These are phyloP conservation scores for Berkeleyomyces basicola DNA, from an alignment of 2,329 filamentous ascomycete genomes.

Conservation along the genomic window DNA sequence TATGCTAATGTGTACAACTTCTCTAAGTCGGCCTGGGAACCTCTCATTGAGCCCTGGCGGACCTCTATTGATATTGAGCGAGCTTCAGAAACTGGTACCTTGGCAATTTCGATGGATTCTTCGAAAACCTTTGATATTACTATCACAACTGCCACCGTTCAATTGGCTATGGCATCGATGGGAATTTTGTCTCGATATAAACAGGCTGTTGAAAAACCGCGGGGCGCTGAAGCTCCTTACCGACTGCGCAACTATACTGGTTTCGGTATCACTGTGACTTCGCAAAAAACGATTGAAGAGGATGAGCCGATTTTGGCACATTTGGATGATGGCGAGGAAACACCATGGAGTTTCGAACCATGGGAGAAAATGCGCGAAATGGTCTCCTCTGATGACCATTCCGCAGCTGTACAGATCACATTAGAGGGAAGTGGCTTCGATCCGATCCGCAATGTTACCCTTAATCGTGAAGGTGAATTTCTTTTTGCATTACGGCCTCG, in stretches of 20 bases:
- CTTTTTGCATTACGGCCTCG: constrained; percentile 80
- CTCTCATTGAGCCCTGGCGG: constrained; percentile 88
- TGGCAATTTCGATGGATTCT: constrained; percentile 75
- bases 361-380: constrained; percentile 94
- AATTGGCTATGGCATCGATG: constrained; percentile 79
- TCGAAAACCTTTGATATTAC: constrained; percentile 85
- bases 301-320: constrained; percentile 45
- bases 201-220: constrained; percentile 75
- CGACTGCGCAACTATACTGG: constrained; percentile 90
- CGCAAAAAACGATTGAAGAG: constrained; percentile 32
- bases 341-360: constrained; percentile 92
- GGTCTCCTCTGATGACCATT: constrained; percentile 65
- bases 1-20: constrained; percentile 98
- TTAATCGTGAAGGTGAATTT: constrained; percentile 88
- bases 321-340: constrained; percentile 75
- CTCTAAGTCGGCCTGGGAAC: constrained; percentile 96
- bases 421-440: constrained; percentile 93
- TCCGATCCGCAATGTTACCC: constrained; percentile 66
- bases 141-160: constrained; percentile 83
- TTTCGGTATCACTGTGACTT: constrained; percentile 68
- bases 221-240: constrained; percentile 82
- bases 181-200: constrained; percentile 78
- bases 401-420: constrained; percentile 62
- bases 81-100: constrained; percentile 53
- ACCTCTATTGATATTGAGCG: constrained; percentile 80